Evolutionary conservation across 257 asterid species (phyloP).

Genomic region (Solanum dulcamara): DNA sequence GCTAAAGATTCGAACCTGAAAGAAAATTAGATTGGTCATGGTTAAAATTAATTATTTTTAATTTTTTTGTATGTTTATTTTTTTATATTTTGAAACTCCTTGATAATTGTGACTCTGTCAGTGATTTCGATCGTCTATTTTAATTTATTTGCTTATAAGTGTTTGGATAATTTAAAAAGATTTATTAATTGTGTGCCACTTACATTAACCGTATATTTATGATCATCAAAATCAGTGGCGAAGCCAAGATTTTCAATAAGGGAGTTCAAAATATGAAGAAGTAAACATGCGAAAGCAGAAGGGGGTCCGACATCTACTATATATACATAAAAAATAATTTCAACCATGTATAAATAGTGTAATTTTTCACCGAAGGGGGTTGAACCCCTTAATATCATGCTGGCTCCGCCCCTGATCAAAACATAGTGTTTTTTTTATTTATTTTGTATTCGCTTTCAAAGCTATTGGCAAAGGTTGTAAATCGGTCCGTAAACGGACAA

Average conservation of each 20-base stretch:
- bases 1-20: not conserved
- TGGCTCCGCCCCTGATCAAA: no score
- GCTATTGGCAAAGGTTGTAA: not conserved
- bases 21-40: no score
- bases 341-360: no score
- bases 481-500: not conserved
- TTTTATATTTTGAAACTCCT: not conserved
- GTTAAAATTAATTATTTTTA: not conserved
- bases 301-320: no score
- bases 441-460: not conserved
- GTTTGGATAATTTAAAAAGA: not conserved
- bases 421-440: not conserved
- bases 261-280: no score
- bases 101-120: fast-evolving
- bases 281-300: no score
- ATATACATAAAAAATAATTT: no score
- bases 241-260: no score
- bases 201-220: not conserved
- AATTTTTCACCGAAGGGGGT: no score
- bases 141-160: not conserved
- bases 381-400: no score
- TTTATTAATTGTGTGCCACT: not conserved
- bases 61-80: not conserved
- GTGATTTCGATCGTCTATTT: fast-evolving
- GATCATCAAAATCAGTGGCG: no score